Conservation (phyloP, 495 filamentous ascomycete genomes). For the Neurospora sublineolata region DNA sequence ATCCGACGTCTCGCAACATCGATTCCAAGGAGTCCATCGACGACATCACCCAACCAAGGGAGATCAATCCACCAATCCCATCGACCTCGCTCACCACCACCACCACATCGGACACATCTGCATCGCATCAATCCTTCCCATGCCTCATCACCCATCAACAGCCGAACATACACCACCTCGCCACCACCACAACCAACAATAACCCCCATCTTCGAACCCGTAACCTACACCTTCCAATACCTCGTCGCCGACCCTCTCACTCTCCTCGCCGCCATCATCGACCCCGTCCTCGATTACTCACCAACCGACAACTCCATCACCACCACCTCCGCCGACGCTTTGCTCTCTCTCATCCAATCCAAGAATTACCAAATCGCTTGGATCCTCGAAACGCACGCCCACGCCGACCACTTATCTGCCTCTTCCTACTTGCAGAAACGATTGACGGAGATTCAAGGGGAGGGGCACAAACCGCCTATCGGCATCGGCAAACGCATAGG, state of each 20-base stretch:
- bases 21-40: background rate
- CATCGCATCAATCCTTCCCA: background rate
- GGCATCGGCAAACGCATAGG: slow-evolving; percentile 46
- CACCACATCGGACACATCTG: background rate
- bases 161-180: background rate
- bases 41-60: background rate
- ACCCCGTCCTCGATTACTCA: slow-evolving; percentile 48
- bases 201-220: slow-evolving; percentile 20
- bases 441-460: slow-evolving; percentile 17
- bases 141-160: no score
- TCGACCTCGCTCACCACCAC: background rate
- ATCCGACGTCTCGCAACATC: background rate
- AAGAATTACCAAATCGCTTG: slow-evolving; percentile 34
- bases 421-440: slow-evolving; percentile 39
- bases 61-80: background rate
- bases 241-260: slow-evolving; percentile 42
- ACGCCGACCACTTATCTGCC: slow-evolving; percentile 51
- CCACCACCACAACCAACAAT: slow-evolving; percentile 10
- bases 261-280: slow-evolving; percentile 40
- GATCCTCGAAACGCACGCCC: slow-evolving; percentile 52
- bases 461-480: slow-evolving; percentile 21
- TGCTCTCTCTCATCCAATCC: slow-evolving; percentile 29
- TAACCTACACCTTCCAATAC: slow-evolving; percentile 46
- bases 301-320: slow-evolving; percentile 30
- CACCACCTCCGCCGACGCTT: slow-evolving; percentile 36